A percentile compares a stretch with the other conserved stretches of the same genome.
These are phyloP conservation scores for Stentor roeselii DNA, from an alignment of 73 alveolate genomes.

Conservation along the genomic window DNA sequence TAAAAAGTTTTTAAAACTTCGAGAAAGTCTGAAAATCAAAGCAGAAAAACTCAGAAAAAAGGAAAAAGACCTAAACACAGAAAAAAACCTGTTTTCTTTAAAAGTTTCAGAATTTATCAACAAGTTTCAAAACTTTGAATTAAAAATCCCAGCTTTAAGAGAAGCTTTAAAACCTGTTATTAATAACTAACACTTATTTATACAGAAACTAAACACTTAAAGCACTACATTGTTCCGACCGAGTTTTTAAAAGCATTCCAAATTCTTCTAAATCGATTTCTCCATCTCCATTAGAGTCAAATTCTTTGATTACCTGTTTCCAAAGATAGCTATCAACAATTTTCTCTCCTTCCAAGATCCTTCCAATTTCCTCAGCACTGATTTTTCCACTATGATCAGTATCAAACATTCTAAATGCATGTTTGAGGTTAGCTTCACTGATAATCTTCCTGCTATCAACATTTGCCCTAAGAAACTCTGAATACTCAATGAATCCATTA, in stretches of 20 bases:
- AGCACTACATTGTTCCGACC: no score
- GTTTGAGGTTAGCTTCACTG: neutral
- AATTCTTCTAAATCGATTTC: slow-evolving; percentile 8
- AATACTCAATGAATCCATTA: slow-evolving; percentile 20
- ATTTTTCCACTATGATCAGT: slow-evolving; percentile 9
- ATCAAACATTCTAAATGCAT: slow-evolving; percentile 26
- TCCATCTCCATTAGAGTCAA: slow-evolving; percentile 14
- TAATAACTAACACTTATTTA: no score
- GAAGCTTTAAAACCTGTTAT: no score
- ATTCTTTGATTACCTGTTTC: slow-evolving; percentile 11
- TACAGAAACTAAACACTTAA: no score
- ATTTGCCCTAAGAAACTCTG: slow-evolving; percentile 23
- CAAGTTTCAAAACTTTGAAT: no score
- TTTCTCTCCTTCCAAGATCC: neutral
- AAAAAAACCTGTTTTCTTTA: no score
- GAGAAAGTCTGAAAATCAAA: no score
- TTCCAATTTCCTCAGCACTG: neutral
- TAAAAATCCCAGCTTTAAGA: no score
- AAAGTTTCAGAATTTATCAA: no score
- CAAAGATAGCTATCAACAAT: neutral
- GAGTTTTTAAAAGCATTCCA: slow-evolving; percentile 7
- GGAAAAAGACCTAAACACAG: no score
- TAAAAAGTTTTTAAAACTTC: no score
- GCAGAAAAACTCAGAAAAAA: no score
- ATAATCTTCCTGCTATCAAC: neutral